Percentiles rank a stretch among this genome's conserved stretches.
Conservation (phyloP, 768 basidiomycete species). For the Tricholomella constricta region DNA sequence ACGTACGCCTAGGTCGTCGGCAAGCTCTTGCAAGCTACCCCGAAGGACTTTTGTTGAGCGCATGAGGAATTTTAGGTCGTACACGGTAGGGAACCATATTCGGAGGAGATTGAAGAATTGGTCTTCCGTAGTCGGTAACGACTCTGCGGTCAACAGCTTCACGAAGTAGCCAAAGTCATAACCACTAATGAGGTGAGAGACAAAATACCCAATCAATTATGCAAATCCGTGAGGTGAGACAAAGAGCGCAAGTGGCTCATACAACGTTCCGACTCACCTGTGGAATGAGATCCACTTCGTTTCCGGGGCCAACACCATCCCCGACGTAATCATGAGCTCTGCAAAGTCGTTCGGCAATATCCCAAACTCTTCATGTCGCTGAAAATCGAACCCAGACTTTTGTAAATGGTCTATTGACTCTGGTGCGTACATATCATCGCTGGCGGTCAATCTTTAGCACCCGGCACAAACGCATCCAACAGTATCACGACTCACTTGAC, state of each 20-base stretch:
- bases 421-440: constrained; percentile 99
- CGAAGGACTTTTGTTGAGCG: constrained; percentile 83
- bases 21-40: constrained; percentile 91
- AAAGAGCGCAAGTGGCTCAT: neutral
- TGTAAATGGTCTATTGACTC: constrained; percentile 94
- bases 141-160: constrained; percentile 84
- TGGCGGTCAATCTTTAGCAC: constrained; percentile 30
- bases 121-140: constrained; percentile 87
- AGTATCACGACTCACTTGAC: constrained; percentile 60
- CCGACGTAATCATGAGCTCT: constrained; percentile 95
- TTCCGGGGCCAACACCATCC: constrained; percentile 84
- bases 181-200: constrained; percentile 56
- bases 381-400: constrained; percentile 95
- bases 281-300: constrained; percentile 98
- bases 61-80: constrained; percentile 98
- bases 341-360: constrained; percentile 94
- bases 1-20: constrained; percentile 90
- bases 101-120: constrained; percentile 85
- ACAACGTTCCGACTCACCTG: constrained; percentile 1
- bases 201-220: neutral
- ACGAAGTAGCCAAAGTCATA: constrained; percentile 99
- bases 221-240: neutral
- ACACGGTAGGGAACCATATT: constrained; percentile 95
- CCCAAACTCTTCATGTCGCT: constrained; percentile 89
- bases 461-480: neutral